Conservation (phyloP, 768 basidiomycete genomes). For the Suillus alpinus region DNA sequence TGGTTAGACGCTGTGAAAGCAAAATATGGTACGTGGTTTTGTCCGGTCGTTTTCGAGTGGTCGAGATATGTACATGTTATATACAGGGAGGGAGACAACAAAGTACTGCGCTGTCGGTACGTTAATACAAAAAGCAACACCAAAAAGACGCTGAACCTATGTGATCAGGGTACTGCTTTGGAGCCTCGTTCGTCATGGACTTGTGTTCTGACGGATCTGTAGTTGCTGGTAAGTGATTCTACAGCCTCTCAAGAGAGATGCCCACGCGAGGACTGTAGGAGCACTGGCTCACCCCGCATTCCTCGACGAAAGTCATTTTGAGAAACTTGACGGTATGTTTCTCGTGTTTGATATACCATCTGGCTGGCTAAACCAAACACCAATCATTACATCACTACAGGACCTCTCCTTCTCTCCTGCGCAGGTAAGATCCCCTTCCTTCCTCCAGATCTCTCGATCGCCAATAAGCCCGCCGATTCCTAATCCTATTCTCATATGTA, state of each 20-base stretch:
- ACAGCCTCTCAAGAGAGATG: slow-evolving; percentile 13
- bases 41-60: neutral
- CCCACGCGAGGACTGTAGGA: slow-evolving; percentile 18
- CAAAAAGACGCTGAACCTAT: neutral
- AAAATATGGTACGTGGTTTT: slow-evolving; percentile 38
- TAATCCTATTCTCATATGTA: slow-evolving; percentile 20
- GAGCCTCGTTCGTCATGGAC: slow-evolving; percentile 47
- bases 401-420: slow-evolving; percentile 22
- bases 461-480: neutral
- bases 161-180: slow-evolving; percentile 54
- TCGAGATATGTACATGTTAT: slow-evolving; percentile 12
- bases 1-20: slow-evolving; percentile 53
- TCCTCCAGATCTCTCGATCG: neutral
- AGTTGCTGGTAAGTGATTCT: slow-evolving; percentile 37
- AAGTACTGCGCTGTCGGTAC: slow-evolving; percentile 43
- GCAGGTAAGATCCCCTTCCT: slow-evolving; percentile 13
- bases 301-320: slow-evolving; percentile 52
- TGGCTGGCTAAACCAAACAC: neutral
- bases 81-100: slow-evolving; percentile 25
- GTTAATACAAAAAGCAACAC: slow-evolving; percentile 7
- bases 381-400: neutral
- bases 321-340: slow-evolving; percentile 41
- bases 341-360: neutral
- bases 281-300: slow-evolving; percentile 53
- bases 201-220: slow-evolving; percentile 41